Evolutionary conservation across 768 basidiomycete species (phyloP), one percentile per base, ranked within the genome.

Genomic region (Leccinellum rugosiceps): DNA sequence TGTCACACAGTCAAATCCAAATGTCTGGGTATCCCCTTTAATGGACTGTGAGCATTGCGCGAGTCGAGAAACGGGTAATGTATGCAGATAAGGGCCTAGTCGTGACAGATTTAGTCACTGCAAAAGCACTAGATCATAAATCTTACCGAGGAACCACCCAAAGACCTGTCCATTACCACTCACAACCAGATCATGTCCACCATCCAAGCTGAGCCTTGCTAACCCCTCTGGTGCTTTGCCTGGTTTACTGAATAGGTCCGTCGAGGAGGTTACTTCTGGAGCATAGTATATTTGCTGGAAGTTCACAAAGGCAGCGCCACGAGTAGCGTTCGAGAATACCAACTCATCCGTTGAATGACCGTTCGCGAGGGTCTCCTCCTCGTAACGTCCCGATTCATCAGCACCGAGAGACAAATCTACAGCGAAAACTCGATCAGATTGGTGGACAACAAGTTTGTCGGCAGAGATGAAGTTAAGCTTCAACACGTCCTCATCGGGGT

Each of bases 111-210:
- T 59, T 38, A 57, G 53, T 48, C 23, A 1, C 35, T 10, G 28
- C 48, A 44, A 50, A 51, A 17, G 28, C 2, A 15, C 43, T n/a
- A 8, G 28, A 57, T 31, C 26, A 35, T 23, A 49, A 34, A 11
- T 43, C 76, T 46, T 66, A 87, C 88, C 88, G 30, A 90, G 76
- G 70, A 90, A 81, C 88, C 88, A 90, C 59, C 88, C 87, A 32
- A 90, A 55, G 31, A 75, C 83, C 53, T 77, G 81, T 17, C 88
- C 88, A 65, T 89, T 84, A 11, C 78, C 65, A 32, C 81, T 86
- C 74, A 81, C 85, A 2, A 82, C 77, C 35, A 90, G 67, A 65
- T 86, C 85, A 63, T 90, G 88, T 1, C 87, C 88, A 17, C 88
- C 88, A 67, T 90, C 87, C 61, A 87, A 64, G 63, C 88, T 89